phyloP scores from a whole-genome alignment of 2,329 filamentous ascomycete genomes.

The Cladophialophora immunda region DNA sequence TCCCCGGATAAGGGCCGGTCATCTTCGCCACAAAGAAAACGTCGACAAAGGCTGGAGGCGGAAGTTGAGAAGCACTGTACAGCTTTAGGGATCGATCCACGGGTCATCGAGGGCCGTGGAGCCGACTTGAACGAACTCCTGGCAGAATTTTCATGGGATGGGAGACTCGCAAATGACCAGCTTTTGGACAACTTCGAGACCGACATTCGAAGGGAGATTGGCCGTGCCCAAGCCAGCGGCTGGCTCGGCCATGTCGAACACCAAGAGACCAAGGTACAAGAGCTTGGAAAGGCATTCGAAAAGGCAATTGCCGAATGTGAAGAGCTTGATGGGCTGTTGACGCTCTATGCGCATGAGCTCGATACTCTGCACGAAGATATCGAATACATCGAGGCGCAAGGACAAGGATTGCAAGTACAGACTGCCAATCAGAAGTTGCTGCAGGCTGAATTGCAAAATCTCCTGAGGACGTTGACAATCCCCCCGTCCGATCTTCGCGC shows the following conservation, averaged over 20 bases:
- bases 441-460: slow-evolving; percentile 84
- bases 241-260: slow-evolving; percentile 86
- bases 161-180: slow-evolving; percentile 75
- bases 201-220: slow-evolving; percentile 86
- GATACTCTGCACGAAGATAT: slow-evolving; percentile 97
- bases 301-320: slow-evolving; percentile 94
- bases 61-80: slow-evolving; percentile 82
- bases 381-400: slow-evolving; percentile 95
- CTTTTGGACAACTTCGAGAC: slow-evolving; percentile 81
- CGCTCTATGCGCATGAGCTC: slow-evolving; percentile 92
- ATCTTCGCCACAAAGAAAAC: slow-evolving; percentile 58
- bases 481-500: slow-evolving; percentile 77
- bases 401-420: slow-evolving; percentile 95
- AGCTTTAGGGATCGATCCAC: slow-evolving; percentile 78
- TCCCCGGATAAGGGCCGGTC: slow-evolving; percentile 46
- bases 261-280: slow-evolving; percentile 87
- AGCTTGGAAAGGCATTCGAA: slow-evolving; percentile 86
- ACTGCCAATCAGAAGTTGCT: slow-evolving; percentile 95
- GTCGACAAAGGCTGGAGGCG: slow-evolving; percentile 71
- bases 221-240: slow-evolving; percentile 88
- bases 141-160: slow-evolving; percentile 89
- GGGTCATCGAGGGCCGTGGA: slow-evolving; percentile 77
- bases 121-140: slow-evolving; percentile 83
- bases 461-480: slow-evolving; percentile 92
- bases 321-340: slow-evolving; percentile 91